These are phyloP conservation scores for Trametes pubescens DNA, from an alignment of 1,284 basidiomycete species.

Conservation along the genomic window DNA sequence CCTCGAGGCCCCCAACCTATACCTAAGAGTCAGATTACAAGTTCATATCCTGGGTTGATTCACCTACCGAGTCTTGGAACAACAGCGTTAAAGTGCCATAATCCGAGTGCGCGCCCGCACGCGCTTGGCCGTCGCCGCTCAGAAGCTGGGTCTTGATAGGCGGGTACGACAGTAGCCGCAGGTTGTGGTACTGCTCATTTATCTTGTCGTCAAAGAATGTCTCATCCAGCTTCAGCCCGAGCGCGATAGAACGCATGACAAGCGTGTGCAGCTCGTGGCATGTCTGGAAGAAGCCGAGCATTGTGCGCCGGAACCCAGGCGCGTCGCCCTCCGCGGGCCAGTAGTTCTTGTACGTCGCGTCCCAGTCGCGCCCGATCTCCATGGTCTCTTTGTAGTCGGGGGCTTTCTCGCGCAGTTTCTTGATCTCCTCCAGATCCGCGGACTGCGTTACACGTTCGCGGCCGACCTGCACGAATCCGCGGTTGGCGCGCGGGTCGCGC, in stretches of 20 bases:
- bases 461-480: constrained; percentile 83
- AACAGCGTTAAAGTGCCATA: constrained; percentile 87
- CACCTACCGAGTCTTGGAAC: constrained; percentile 78
- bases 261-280: constrained; percentile 79
- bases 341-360: constrained; percentile 75
- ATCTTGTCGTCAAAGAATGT: constrained; percentile 78
- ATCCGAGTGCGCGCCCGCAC: constrained; percentile 86
- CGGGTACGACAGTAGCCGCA: constrained; percentile 80
- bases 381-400: constrained; percentile 87
- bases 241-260: constrained; percentile 83
- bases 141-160: constrained; percentile 68
- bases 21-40: background rate
- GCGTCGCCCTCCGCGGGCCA: constrained; percentile 76
- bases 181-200: constrained; percentile 78
- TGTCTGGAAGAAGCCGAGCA: constrained; percentile 79
- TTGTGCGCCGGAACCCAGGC: constrained; percentile 73
- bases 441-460: constrained; percentile 85
- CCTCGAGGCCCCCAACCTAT: constrained; percentile 84
- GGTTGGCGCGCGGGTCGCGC: constrained; percentile 84
- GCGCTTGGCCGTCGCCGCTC: constrained; percentile 70
- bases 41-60: background rate
- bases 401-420: constrained; percentile 69
- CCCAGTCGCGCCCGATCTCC: constrained; percentile 87
- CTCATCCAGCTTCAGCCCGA: constrained; percentile 78
- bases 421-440: constrained; percentile 76